Evolutionary conservation across 139 green algal genomes (phyloP).

Genomic region (Asterochloris erici): DNA sequence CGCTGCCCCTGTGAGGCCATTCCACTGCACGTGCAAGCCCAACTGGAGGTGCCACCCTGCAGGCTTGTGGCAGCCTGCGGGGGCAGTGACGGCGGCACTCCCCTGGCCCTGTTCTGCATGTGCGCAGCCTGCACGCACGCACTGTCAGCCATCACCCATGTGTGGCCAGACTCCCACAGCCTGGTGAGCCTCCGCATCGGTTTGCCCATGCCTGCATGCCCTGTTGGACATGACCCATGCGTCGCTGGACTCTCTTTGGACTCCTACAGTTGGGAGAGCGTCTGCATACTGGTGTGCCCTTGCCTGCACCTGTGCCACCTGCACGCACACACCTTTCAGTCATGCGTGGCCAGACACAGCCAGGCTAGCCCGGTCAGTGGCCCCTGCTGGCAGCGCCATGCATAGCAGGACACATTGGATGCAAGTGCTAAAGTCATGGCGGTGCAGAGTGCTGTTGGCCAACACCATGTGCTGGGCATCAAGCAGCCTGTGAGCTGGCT

Average conservation of each 20-base stretch:
- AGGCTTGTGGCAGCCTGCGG: not conserved
- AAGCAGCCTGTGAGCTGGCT: too few species aligned
- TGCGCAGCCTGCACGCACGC: slow-evolving; percentile 66
- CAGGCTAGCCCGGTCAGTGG: too few species aligned
- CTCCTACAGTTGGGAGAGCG: not conserved
- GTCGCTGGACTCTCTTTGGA: not conserved
- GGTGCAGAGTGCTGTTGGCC: too few species aligned
- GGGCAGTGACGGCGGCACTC: not conserved
- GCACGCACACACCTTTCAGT: too few species aligned
- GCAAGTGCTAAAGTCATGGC: too few species aligned
- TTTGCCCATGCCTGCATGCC: not conserved
- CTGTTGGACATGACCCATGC: not conserved
- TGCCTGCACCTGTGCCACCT: not conserved
- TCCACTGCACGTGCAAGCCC: too few species aligned
- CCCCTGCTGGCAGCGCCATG: too few species aligned
- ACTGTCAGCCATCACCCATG: slow-evolving; percentile 69
- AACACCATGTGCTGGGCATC: too few species aligned
- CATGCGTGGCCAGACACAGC: too few species aligned
- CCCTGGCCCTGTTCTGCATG: slow-evolving; percentile 61
- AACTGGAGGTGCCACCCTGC: not conserved
- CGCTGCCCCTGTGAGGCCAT: too few species aligned
- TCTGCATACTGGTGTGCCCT: not conserved
- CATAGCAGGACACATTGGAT: too few species aligned
- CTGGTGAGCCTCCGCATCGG: slow-evolving; percentile 35
- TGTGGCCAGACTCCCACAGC: slow-evolving; percentile 66